Evolutionary conservation across 1,284 basidiomycete genomes (phyloP).

Genomic region (Ceratobasidium papillatum): DNA sequence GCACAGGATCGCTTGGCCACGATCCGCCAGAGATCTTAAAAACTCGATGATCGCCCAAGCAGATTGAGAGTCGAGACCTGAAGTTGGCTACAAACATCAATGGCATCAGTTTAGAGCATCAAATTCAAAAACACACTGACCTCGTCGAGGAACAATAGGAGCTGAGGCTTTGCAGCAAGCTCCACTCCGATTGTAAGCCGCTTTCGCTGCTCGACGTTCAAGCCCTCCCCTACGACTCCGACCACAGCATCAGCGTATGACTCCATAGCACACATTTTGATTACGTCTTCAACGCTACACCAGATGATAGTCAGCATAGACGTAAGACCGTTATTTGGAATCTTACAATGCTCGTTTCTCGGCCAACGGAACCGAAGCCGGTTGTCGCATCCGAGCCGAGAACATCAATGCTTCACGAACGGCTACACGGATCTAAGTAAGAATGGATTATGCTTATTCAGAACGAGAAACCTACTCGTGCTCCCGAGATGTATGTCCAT

Average conservation of each 20-base stretch:
- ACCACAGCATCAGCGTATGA: slow-evolving; percentile 50
- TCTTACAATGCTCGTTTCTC: slow-evolving; percentile 76
- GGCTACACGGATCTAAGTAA: slow-evolving; percentile 57
- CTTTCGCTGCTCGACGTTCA: slow-evolving; percentile 77
- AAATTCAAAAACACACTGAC: slow-evolving; percentile 2
- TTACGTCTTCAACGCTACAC: neutral
- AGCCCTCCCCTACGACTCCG: slow-evolving; percentile 54
- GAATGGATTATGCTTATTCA: slow-evolving; percentile 49
- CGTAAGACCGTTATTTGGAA: slow-evolving; percentile 60
- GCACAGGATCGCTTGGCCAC: slow-evolving; percentile 70
- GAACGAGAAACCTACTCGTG: slow-evolving; percentile 53
- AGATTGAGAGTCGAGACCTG: slow-evolving; percentile 63
- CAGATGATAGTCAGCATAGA: slow-evolving; percentile 51
- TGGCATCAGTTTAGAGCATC: neutral
- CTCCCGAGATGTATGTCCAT: slow-evolving; percentile 77
- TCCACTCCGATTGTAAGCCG: slow-evolving; percentile 64
- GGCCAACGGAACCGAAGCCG: slow-evolving; percentile 64
- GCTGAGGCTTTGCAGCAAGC: slow-evolving; percentile 61
- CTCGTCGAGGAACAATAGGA: slow-evolving; percentile 62
- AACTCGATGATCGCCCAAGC: slow-evolving; percentile 64
- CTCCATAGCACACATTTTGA: slow-evolving; percentile 1
- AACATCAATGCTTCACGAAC: slow-evolving; percentile 87
- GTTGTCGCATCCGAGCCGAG: slow-evolving; percentile 83
- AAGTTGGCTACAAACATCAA: slow-evolving; percentile 52
- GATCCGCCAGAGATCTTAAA: slow-evolving; percentile 72